Base-by-base conservation (phyloP, 768 basidiomycete genomes). In the Tephrocybe sp. region DNA sequence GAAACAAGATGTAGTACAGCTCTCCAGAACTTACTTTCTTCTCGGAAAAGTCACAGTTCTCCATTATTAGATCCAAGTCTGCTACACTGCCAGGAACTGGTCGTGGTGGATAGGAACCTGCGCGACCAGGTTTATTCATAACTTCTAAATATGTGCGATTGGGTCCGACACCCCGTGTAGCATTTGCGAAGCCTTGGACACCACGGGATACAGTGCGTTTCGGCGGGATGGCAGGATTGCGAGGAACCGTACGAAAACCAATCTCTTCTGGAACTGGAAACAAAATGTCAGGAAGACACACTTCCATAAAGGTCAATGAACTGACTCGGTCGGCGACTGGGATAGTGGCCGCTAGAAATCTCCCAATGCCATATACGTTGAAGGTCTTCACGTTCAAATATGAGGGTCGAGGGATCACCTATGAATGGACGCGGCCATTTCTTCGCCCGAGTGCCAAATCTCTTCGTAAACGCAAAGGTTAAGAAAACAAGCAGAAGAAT, bases 361-460 rank as follows among this genome's bases (percentile, higher is more conserved):
- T 99, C 96, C 94, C 94, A 98, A 53, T 85, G 76, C 95, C 95
- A 98, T 67, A 99, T 90, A 50, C 86, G 78, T 61, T 88, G 89
- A 36, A 97, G 65, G 62, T 98, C 93, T 51, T 88, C 83, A 42
- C 85, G 76, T 50, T 75, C 74, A 62, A 80, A 92, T 32, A 93
- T 81, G 23, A 93, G 76, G 8, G 91, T 91, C 20, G 87, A 73
- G 13, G 83, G 74, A 40, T 86, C 83, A 35, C 75, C 75, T 14
- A 72, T 67, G 41, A 82, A 76, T 14, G 77, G 73, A 33, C 77
- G 69, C 11, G 84, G 76, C 85, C 85, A 88, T 51, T 78, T 76
- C 58, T 81, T 84, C 45, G 79, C 78, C 51, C 77, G 72, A 1
- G 81, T 73, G 20, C 78, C 80, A 62, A 86, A 86, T 46, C 80